Base-by-base conservation (phyloP, 176 grass and related monocot species). In the Musa itinerans region DNA sequence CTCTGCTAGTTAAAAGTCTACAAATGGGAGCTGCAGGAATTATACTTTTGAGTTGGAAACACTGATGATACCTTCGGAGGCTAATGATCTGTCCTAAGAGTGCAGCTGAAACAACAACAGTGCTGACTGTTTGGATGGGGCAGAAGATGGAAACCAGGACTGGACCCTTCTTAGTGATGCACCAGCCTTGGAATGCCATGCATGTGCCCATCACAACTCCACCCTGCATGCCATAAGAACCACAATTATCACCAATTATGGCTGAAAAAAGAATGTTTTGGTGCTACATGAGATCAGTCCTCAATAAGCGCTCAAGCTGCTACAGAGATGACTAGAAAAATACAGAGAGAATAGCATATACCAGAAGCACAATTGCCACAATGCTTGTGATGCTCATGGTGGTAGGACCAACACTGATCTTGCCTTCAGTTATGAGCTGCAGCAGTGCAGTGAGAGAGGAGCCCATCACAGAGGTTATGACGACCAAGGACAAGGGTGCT, bases 71-170 rank as follows among this genome's bases (percentile, higher is more conserved):
- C 87, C 87, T 89, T 64, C 75, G 81, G 0, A 82, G 5, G 74
- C 78, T 61, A 23, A 92, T 68, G 15, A 59, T 54, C 24, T 88
- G 83, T 16, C 53, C 8, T 11, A 86, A 74, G 49, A 88, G 77
- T 9, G 81, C 20, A 9, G 86, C 86, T 0, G 89, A 92, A 26
- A 92, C 58, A 52, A 84, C 16, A n/a, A 70, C 79, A 0, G 83
- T 65, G 50, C 78, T 88, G 26, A 92, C 81, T 0, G 89, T 86
- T 78, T 92, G 89, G 8, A 89, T 77, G 4, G 89, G 89, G 0
- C 78, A 85, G 22, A 92, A 89, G 53, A 92, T 86, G 0, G 86
- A 83, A 59, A 88, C 81, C n/a, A 92, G 76, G 34, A 92, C 81
- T 0, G 86, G 89, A 0, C 89, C 89, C 69, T 84, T 92, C 50